Evolutionary conservation across 768 basidiomycete genomes (phyloP).

Genomic region (Suillus spraguei): DNA sequence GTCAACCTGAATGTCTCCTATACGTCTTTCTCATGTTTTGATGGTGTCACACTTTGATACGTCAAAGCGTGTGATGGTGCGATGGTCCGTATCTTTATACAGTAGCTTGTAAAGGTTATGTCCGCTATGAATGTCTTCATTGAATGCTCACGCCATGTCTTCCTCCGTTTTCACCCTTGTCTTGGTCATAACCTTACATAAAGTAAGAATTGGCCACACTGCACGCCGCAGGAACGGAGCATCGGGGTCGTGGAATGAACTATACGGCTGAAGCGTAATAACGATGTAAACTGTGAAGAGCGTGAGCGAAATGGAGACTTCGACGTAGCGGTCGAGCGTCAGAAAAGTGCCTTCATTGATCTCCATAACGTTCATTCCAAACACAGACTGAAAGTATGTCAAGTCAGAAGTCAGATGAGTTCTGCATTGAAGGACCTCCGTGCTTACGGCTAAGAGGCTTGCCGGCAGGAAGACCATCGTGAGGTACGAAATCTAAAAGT

Average conservation of each 20-base stretch:
- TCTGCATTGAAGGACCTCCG: neutral
- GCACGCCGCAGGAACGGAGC: constrained; percentile 22
- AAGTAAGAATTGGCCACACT: constrained; percentile 24
- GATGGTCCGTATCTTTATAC: no score
- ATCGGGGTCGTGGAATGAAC: constrained; percentile 20
- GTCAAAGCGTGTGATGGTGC: no score
- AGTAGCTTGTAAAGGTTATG: neutral
- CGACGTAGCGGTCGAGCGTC: constrained; percentile 43
- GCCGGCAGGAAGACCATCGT: constrained; percentile 66
- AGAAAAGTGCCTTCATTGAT: constrained; percentile 36
- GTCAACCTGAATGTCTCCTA: no score
- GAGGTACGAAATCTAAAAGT: constrained; percentile 43
- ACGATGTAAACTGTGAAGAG: constrained; percentile 46
- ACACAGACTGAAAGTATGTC: constrained; percentile 39
- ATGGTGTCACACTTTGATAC: no score
- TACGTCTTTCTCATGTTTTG: no score
- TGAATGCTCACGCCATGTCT: neutral
- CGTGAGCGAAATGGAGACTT: constrained; percentile 48
- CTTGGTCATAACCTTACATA: neutral
- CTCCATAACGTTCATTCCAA: constrained; percentile 58
- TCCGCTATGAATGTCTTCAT: neutral
- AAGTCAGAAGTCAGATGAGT: neutral
- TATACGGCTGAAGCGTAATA: constrained; percentile 48
- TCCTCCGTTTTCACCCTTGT: neutral
- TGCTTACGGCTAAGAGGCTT: constrained; percentile 41